Evolutionary conservation across 1,284 basidiomycete genomes (phyloP).

Genomic region (Cryptococcus sp.): DNA sequence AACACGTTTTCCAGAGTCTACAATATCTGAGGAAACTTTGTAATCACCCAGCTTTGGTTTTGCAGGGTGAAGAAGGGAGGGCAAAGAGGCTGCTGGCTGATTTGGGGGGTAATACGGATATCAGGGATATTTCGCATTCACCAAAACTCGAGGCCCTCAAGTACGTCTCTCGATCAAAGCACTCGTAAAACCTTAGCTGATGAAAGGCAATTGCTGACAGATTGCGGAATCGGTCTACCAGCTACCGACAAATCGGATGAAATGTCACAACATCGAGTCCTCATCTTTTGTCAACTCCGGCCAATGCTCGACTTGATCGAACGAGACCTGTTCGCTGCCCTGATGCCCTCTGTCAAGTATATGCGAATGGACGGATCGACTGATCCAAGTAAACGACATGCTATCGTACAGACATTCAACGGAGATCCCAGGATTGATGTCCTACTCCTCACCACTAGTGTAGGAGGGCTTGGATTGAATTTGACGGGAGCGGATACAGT

Average conservation of each 20-base stretch:
- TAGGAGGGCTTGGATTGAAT: slow-evolving; percentile 93
- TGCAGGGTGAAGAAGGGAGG: slow-evolving; percentile 63
- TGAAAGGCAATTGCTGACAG: slow-evolving; percentile 78
- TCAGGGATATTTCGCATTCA: slow-evolving; percentile 82
- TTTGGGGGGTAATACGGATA: slow-evolving; percentile 43
- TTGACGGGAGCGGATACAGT: slow-evolving; percentile 98
- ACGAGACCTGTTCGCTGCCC: slow-evolving; percentile 78
- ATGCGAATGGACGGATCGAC: slow-evolving; percentile 94
- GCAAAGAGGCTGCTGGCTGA: slow-evolving; percentile 63
- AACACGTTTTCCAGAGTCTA: slow-evolving; percentile 91
- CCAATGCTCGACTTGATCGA: slow-evolving; percentile 99
- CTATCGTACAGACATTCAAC: slow-evolving; percentile 97
- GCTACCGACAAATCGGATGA: slow-evolving; percentile 19
- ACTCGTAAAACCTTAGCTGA: slow-evolving; percentile 5
- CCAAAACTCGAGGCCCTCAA: slow-evolving; percentile 88
- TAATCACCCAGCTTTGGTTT: slow-evolving; percentile 89
- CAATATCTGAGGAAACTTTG: slow-evolving; percentile 97
- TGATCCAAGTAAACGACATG: slow-evolving; percentile 84
- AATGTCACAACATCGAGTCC: slow-evolving; percentile 91
- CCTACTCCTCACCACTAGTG: slow-evolving; percentile 89
- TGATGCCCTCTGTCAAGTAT: slow-evolving; percentile 95
- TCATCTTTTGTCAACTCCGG: slow-evolving; percentile 99
- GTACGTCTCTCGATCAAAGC: slow-evolving; percentile 48
- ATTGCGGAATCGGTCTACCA: slow-evolving; percentile 82
- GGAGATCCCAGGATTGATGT: slow-evolving; percentile 96